phyloP scores from a whole-genome alignment of 108 stramenopile genomes.

The Pseudonitzschia pungens region DNA sequence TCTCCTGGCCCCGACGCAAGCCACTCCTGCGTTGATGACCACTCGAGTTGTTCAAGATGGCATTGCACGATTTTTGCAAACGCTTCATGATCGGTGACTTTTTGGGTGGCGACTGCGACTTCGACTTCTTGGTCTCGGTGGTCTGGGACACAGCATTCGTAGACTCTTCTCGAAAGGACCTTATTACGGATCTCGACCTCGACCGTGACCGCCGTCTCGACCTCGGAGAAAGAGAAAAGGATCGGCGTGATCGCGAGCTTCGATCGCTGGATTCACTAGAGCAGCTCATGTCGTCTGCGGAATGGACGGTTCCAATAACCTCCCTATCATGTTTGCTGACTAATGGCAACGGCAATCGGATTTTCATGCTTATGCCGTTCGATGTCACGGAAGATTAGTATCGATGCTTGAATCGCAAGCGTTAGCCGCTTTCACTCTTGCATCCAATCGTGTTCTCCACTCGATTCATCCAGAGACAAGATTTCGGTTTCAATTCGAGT shows the following conservation, averaged over 20 bases:
- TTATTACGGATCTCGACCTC: background rate
- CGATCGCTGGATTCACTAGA: background rate
- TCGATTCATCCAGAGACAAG: no score
- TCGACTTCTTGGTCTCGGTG: background rate
- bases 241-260: background rate
- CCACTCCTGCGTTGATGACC: background rate
- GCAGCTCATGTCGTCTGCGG: background rate
- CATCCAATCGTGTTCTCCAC: background rate
- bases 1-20: background rate
- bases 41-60: background rate
- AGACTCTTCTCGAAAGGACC: background rate
- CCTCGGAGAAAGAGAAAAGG: background rate
- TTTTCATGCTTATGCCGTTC: background rate
- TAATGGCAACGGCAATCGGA: background rate
- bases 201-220: background rate
- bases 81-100: slow-evolving; percentile 1
- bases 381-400: background rate
- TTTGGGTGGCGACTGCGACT: background rate
- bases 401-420: background rate
- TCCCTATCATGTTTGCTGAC: background rate
- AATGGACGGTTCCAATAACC: background rate
- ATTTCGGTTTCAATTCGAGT: no score
- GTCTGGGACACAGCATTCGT: background rate
- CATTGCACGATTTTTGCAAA: background rate
- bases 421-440: background rate